phyloP scores from a whole-genome alignment of 306 rosid genomes.

The Luffa aegyptiaca region DNA sequence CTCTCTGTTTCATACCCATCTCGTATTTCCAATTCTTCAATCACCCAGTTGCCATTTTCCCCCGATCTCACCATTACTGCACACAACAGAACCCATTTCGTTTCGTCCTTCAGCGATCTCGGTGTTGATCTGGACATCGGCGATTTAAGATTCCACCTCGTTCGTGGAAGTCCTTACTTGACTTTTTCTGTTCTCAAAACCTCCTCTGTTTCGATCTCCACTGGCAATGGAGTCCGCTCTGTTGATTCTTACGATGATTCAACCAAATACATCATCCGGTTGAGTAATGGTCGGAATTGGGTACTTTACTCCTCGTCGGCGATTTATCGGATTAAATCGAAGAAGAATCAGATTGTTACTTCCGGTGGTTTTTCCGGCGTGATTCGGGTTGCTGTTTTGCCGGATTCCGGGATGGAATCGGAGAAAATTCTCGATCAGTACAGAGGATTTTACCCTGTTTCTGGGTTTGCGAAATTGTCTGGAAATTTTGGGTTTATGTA shows the following conservation, averaged over 20 bases:
- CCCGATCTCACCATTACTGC: slow-evolving; percentile 61
- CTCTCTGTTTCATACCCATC: slow-evolving; percentile 64
- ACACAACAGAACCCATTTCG: slow-evolving; percentile 22
- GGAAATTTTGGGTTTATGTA: slow-evolving; percentile 49
- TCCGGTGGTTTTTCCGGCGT: slow-evolving; percentile 50
- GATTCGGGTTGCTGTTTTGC: slow-evolving; percentile 46
- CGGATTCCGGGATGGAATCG: slow-evolving; percentile 22
- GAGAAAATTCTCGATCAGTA: slow-evolving; percentile 35
- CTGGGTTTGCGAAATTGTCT: slow-evolving; percentile 44
- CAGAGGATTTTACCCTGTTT: slow-evolving; percentile 66
- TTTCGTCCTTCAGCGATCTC: slow-evolving; percentile 61
- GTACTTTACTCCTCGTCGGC: slow-evolving; percentile 48
- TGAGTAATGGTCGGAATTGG: slow-evolving; percentile 80
- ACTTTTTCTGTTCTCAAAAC: slow-evolving; percentile 33
- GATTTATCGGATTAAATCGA: slow-evolving; percentile 16
- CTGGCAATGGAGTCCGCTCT: slow-evolving; percentile 45
- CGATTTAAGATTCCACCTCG: slow-evolving; percentile 51
- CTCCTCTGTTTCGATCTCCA: slow-evolving; percentile 42
- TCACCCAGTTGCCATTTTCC: slow-evolving; percentile 39
- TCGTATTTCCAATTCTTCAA: slow-evolving; percentile 24
- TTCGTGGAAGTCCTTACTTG: slow-evolving; percentile 76
- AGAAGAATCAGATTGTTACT: slow-evolving; percentile 25
- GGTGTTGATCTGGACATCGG: slow-evolving; percentile 57
- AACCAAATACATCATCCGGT: slow-evolving; percentile 40
- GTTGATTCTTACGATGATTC: slow-evolving; percentile 27